Base-by-base conservation (phyloP, 169 alveolate species). In the Besnoitia besnoiti region DNA sequence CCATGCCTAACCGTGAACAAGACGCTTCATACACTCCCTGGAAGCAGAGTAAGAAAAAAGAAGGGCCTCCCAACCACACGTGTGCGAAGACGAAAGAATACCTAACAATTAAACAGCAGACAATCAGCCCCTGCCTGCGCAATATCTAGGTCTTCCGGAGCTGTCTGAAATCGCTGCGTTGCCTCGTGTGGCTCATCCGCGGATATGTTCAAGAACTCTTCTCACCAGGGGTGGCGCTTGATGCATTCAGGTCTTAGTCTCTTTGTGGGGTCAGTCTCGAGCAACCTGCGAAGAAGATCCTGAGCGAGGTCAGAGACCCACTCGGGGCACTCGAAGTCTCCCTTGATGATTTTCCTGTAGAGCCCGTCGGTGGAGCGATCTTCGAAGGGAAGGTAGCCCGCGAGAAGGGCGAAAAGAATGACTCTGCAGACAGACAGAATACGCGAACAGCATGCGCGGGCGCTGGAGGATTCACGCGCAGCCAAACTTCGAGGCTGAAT, bases 371-470 rank as follows among this genome's bases (percentile, higher is more conserved):
- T 97, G 59, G 97, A 95, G 73, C 93, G 95, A 90, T 96, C 98
- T 95, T 98, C 99, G 90, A 98, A 98, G 76, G 99, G 99, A 12
- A 98, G 95, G 94, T 96, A 97, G 4, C 99, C 99, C 79, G 98
- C 97, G 30, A 97, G 93, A 95, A 98, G 94, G 0, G 99, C 99
- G 89, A 91, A 98, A 39, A 98, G 96, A 47, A 98, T 96, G 12
- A 98, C 96, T 14, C 98, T 98, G 89, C 96, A n/a, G 37, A 67
- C 75, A 82, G 44, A 95, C 92, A 95, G 33, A 93, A 27, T 75
- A 46, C 27, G 47, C n/a, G 90, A 46, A 82, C 76, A 49, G 85
- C 16, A 8, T 12, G 37, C 80, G 39, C 16, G 40, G 37, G n/a
- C 80, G 37, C 8, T 12, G 14, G 80, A 67, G 80, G 8, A n/a